phyloP scores from a whole-genome alignment of 768 basidiomycete genomes.

The Neoboletus magnificus region DNA sequence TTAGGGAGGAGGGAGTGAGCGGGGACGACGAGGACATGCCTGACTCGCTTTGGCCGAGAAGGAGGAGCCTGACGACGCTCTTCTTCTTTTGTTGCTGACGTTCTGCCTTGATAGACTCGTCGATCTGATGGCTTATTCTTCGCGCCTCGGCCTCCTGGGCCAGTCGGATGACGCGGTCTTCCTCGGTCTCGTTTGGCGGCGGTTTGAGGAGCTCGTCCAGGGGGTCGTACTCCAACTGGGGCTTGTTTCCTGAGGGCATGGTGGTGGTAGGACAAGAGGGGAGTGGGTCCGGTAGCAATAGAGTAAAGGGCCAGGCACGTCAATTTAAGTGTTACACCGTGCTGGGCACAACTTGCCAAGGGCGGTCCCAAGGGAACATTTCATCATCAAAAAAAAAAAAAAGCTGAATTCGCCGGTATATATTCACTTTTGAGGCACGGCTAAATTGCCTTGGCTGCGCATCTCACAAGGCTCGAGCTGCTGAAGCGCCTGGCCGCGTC shows the following conservation, averaged over 20 bases:
- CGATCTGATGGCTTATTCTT: constrained; percentile 65
- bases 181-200: constrained; percentile 62
- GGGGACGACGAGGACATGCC: constrained; percentile 40
- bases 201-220: constrained; percentile 63
- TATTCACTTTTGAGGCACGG: neutral
- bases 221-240: constrained; percentile 45
- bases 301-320: constrained; percentile 19
- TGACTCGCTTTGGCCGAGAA: constrained; percentile 82
- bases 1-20: neutral
- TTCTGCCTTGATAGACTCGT: constrained; percentile 68
- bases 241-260: constrained; percentile 23
- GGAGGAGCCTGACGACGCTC: constrained; percentile 65
- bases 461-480: neutral
- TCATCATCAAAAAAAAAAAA: neutral
- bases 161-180: constrained; percentile 52
- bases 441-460: neutral
- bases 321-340: constrained; percentile 17
- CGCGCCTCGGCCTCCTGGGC: constrained; percentile 64
- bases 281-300: neutral
- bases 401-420: neutral
- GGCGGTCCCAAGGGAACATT: neutral
- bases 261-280: constrained; percentile 7
- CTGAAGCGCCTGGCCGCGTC: neutral
- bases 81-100: constrained; percentile 57
- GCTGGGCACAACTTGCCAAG: neutral